Percentiles rank a stretch among this genome's conserved stretches.
These are phyloP conservation scores for Boletellus deceptivus DNA, from an alignment of 1,284 basidiomycete genomes.

Conservation along the genomic window DNA sequence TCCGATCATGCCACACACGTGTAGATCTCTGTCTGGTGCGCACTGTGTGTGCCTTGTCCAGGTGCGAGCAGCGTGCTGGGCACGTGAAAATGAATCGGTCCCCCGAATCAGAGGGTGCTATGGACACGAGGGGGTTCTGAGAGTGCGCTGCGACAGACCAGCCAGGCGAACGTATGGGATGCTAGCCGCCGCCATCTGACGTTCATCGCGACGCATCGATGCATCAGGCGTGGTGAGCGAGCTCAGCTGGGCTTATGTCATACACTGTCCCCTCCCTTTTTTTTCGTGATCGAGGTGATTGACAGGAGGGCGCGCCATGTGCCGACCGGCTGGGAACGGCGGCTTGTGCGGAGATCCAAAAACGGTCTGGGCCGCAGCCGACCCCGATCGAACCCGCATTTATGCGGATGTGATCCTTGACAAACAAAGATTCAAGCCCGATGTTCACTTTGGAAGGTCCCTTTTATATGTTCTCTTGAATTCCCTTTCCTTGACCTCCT, in stretches of 20 bases:
- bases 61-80: constrained; percentile 22
- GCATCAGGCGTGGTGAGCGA: background rate
- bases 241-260: background rate
- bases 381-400: constrained; percentile 40
- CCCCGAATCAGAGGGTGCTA: constrained; percentile 29
- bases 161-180: background rate
- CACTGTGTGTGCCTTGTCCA: constrained; percentile 24
- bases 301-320: constrained; percentile 15
- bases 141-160: constrained; percentile 8
- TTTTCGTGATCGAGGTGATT: constrained; percentile 20
- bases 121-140: constrained; percentile 27
- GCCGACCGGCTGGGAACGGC: constrained; percentile 25
- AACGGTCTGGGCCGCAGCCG: constrained; percentile 36
- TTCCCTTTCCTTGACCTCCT: constrained; percentile 30
- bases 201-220: too few relatives aligned
- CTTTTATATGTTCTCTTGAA: constrained; percentile 42
- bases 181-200: background rate
- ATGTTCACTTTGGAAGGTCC: constrained; percentile 35
- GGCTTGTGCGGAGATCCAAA: constrained; percentile 36
- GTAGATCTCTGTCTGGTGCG: constrained; percentile 16
- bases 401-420: constrained; percentile 34
- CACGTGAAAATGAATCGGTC: constrained; percentile 31
- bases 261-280: background rate
- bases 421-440: constrained; percentile 38
- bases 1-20: constrained; percentile 14